phyloP scores from a whole-genome alignment of 2,329 filamentous ascomycete genomes.

The Apiospora hydei region DNA sequence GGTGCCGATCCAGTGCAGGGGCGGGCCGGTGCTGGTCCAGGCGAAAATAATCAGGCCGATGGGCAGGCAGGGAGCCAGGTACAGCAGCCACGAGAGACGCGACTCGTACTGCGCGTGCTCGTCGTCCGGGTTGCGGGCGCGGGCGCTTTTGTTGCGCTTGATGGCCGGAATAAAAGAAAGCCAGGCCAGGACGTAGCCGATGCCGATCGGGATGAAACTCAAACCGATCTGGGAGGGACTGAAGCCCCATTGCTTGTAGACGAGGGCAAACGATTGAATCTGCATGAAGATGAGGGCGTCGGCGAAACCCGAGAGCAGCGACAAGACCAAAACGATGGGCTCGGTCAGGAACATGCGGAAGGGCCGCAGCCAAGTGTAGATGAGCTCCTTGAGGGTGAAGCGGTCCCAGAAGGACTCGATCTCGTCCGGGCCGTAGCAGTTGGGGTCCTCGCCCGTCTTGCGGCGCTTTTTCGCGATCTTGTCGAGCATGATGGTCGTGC shows the following conservation, averaged over 20 bases:
- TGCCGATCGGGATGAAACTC: slow-evolving; percentile 53
- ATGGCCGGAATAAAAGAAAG: slow-evolving; percentile 62
- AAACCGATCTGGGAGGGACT: slow-evolving; percentile 46
- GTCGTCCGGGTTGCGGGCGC: slow-evolving; percentile 52
- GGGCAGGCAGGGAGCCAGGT: slow-evolving; percentile 63
- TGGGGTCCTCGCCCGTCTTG: slow-evolving; percentile 63
- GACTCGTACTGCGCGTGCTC: slow-evolving; percentile 69
- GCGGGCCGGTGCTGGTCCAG: slow-evolving; percentile 61
- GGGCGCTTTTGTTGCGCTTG: slow-evolving; percentile 50
- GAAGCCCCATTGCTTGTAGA: slow-evolving; percentile 69
- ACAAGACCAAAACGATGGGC: slow-evolving; percentile 68
- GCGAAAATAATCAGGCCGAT: slow-evolving; percentile 71
- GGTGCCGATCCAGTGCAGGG: slow-evolving; percentile 67
- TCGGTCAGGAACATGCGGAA: slow-evolving; percentile 71
- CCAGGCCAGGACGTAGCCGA: slow-evolving; percentile 67
- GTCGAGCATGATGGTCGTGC: slow-evolving; percentile 80
- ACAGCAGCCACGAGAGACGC: slow-evolving; percentile 66
- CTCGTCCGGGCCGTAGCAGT: slow-evolving; percentile 78
- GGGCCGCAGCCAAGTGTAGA: slow-evolving; percentile 63
- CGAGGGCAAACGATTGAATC: slow-evolving; percentile 66
- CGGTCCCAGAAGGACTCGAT: slow-evolving; percentile 54
- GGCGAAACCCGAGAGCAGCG: slow-evolving; percentile 68
- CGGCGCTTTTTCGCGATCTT: slow-evolving; percentile 78
- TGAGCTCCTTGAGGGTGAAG: slow-evolving; percentile 49
- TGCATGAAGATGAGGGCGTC: slow-evolving; percentile 74